phyloP scores from a whole-genome alignment of 2,329 filamentous ascomycete genomes.

The Coleophoma eucalyptorum region DNA sequence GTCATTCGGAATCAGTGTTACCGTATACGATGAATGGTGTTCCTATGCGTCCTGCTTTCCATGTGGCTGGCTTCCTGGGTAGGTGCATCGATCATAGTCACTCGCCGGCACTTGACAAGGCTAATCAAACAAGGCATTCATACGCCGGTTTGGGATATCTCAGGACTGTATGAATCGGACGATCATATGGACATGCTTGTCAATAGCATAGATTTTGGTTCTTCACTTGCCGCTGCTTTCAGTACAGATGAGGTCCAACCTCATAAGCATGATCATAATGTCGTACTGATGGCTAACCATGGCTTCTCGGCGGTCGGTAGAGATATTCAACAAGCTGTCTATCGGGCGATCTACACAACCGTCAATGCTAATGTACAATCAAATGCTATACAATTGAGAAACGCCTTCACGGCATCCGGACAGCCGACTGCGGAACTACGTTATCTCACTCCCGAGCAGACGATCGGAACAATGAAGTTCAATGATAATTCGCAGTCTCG shows the following conservation, averaged over 20 bases:
- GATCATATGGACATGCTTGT: conserved; percentile 35
- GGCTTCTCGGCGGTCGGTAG: conserved; percentile 36
- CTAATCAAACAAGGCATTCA: conserved; percentile 13
- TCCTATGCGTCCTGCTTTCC: conserved; percentile 34
- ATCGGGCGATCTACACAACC: conserved; percentile 38
- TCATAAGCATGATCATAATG: conserved; percentile 19
- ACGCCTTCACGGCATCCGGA: background rate
- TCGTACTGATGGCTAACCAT: conserved; percentile 41
- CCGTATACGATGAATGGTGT: conserved; percentile 37
- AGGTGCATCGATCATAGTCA: background rate
- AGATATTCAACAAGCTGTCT: conserved; percentile 35
- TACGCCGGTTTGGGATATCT: conserved; percentile 29
- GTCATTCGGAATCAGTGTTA: conserved; percentile 37
- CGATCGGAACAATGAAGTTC: conserved; percentile 19
- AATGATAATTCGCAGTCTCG: conserved; percentile 22
- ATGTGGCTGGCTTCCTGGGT: conserved; percentile 41
- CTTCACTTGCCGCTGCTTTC: conserved; percentile 30
- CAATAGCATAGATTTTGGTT: conserved; percentile 27
- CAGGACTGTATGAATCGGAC: conserved; percentile 17
- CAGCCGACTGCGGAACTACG: conserved; percentile 4
- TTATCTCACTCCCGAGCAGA: conserved; percentile 18
- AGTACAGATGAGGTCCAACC: conserved; percentile 9
- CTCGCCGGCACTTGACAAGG: too few species aligned
- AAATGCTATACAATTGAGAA: conserved; percentile 27
- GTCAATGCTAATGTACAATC: conserved; percentile 38